phyloP scores from a whole-genome alignment of 306 rosid genomes.

The Abrus pulchellus region DNA sequence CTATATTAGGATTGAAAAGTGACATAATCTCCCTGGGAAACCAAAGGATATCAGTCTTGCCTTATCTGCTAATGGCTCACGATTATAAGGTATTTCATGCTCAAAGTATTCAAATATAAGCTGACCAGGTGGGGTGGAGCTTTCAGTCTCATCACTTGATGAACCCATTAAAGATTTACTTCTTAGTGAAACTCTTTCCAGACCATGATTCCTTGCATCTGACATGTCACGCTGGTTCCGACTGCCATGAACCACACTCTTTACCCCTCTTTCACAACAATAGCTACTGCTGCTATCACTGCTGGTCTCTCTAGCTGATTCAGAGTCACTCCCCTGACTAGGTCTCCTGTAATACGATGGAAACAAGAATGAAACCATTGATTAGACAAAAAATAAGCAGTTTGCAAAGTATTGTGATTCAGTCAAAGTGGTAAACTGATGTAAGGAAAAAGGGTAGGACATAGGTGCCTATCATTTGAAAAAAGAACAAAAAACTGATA shows the following conservation, averaged over 20 bases:
- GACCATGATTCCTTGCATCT: slow-evolving; percentile 47
- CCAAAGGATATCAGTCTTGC: slow-evolving; percentile 55
- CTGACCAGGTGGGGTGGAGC: slow-evolving; percentile 59
- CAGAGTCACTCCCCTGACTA: slow-evolving; percentile 71
- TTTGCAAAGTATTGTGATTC: slow-evolving; percentile 3
- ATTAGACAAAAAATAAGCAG: background rate
- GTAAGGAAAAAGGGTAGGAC: background rate
- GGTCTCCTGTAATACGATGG: slow-evolving; percentile 57
- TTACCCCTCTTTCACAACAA: slow-evolving; percentile 40
- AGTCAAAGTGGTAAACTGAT: background rate
- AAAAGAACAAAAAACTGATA: background rate
- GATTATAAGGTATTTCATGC: slow-evolving; percentile 73
- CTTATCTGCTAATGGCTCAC: slow-evolving; percentile 83
- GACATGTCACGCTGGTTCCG: slow-evolving; percentile 45
- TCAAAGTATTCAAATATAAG: slow-evolving; percentile 74
- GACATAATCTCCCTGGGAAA: slow-evolving; percentile 9
- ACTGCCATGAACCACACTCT: slow-evolving; percentile 37
- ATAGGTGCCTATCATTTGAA: background rate
- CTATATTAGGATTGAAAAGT: slow-evolving; percentile 34
- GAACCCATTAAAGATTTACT: slow-evolving; percentile 56
- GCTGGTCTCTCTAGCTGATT: slow-evolving; percentile 74
- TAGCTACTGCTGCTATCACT: slow-evolving; percentile 68
- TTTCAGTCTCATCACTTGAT: slow-evolving; percentile 74
- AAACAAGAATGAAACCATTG: background rate
- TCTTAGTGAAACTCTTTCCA: slow-evolving; percentile 51